Base-by-base conservation (phyloP, 1,284 basidiomycete species). In the Somion occarium region DNA sequence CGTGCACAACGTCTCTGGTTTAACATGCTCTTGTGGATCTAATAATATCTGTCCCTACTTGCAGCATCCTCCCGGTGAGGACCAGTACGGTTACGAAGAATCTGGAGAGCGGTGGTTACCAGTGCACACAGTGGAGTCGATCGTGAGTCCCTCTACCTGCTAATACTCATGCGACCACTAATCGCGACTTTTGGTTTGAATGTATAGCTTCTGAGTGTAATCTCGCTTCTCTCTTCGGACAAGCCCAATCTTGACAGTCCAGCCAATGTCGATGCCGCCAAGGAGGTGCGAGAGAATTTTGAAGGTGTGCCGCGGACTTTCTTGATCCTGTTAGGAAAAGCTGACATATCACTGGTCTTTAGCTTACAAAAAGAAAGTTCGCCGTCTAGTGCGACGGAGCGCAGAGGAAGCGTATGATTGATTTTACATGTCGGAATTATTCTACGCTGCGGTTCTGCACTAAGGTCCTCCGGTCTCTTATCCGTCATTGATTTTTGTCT, bases 31-130 rank as follows among this genome's bases (percentile, higher is more conserved):
- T 30, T 48, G 23, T n/a, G 20, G 24, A n/a, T 9, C 12, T 15
- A 27, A 15, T 37, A 34, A 24, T 41, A 15, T 27, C 20, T 15
- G 20, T 38, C 18, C 37, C 37, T 24, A 52, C 43, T 44, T 61
- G 5, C 58, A 93, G 91, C 96, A 99, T 65, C 85, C 92, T 34
- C 97, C 97, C 1, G 96, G 94, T 45, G 91, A 96, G 53, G 97
- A 99, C 70, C 91, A 98, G 70, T 99, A 92, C 67, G 97, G 97
- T 5, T 98, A 95, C 64, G 97, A 99, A 69, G 92, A 98, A 63
- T 95, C 97, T 0, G 89, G 93, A 47, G 97, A 99, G 74, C 74
- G 97, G 55, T 99, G 97, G 97, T 75, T 96, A 69, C 97, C 97
- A 0, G 93, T 99, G 20, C 97, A 99, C 66, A 91, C 90, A 0